phyloP scores from a whole-genome alignment of 495 filamentous ascomycete species.

The Podospora pseudoanserina region DNA sequence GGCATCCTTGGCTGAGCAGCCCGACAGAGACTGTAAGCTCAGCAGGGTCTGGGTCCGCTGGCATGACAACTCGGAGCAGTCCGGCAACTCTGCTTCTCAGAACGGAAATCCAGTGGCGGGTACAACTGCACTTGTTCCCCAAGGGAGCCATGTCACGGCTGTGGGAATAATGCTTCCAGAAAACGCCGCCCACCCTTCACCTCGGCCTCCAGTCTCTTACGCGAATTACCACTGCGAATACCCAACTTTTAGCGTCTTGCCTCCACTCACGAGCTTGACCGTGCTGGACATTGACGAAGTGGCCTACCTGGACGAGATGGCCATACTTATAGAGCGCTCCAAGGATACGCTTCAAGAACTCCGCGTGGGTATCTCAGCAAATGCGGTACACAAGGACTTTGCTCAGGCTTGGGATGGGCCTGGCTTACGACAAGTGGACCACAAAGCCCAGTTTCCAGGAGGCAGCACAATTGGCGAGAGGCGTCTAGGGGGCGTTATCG shows the following conservation, averaged over 20 bases:
- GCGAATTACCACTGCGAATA: conserved; percentile 61
- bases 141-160: conserved; percentile 41
- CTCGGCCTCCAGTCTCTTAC: conserved; percentile 33
- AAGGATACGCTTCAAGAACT: conserved; percentile 66
- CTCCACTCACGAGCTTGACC: conserved; percentile 72
- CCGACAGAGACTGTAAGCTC: conserved; percentile 62
- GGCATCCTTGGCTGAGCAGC: conserved; percentile 61
- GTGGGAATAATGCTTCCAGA: conserved; percentile 41
- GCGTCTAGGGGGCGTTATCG: conserved; percentile 66
- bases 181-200: conserved; percentile 24
- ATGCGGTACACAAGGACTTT: conserved; percentile 56
- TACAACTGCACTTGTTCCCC: conserved; percentile 32
- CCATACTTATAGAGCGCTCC: conserved; percentile 72
- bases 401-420: conserved; percentile 59
- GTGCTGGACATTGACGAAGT: conserved; percentile 89
- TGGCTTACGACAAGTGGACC: conserved; percentile 56
- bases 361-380: conserved; percentile 69
- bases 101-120: conserved; percentile 29
- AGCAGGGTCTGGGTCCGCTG: conserved; percentile 83
- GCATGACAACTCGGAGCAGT: conserved; percentile 69
- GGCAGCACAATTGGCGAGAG: conserved; percentile 46
- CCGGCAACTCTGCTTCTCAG: conserved; percentile 22
- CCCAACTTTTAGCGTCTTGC: conserved; percentile 81
- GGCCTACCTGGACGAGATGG: conserved; percentile 86
- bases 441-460: conserved; percentile 48